phyloP scores from a whole-genome alignment of 208 protist genomes.

The Herpetomonas muscarum region DNA sequence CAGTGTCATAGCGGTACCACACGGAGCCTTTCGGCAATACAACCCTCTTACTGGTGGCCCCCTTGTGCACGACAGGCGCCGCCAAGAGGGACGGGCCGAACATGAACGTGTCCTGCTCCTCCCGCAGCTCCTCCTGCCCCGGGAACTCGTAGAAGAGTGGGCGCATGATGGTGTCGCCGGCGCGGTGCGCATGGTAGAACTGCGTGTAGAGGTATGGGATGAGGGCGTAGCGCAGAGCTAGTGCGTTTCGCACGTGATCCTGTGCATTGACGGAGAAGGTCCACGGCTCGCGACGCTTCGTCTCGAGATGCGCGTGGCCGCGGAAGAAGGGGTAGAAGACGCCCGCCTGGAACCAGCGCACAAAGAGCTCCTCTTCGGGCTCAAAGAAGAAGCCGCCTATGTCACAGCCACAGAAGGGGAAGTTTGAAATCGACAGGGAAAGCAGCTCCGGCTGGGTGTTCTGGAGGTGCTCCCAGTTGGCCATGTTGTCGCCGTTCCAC shows the following conservation, averaged over 20 bases:
- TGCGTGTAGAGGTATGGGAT: slow-evolving; percentile 97
- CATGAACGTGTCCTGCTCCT: slow-evolving; percentile 91
- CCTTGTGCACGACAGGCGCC: slow-evolving; percentile 72
- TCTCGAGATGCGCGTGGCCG: slow-evolving; percentile 95
- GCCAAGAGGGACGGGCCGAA: slow-evolving; percentile 89
- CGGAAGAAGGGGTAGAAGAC: slow-evolving; percentile 98
- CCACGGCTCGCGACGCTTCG: slow-evolving; percentile 97
- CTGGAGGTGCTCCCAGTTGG: slow-evolving; percentile 94
- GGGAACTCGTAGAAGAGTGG: slow-evolving; percentile 96
- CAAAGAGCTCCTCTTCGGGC: slow-evolving; percentile 93
- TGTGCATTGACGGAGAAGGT: slow-evolving; percentile 83
- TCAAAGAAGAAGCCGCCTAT: slow-evolving; percentile 99
- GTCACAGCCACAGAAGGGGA: slow-evolving; percentile 96
- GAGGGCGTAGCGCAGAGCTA: slow-evolving; percentile 91
- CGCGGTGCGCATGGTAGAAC: slow-evolving; percentile 82
- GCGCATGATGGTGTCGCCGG: slow-evolving; percentile 88
- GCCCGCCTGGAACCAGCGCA: slow-evolving; percentile 97
- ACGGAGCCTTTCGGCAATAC: slow-evolving; percentile 61
- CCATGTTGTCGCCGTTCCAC: slow-evolving; percentile 99
- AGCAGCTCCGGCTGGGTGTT: slow-evolving; percentile 95
- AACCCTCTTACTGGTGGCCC: slow-evolving; percentile 41
- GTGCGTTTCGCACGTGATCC: slow-evolving; percentile 56
- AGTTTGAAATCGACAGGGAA: slow-evolving; percentile 93
- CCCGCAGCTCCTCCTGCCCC: slow-evolving; percentile 59
- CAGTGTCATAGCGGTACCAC: slow-evolving; percentile 78